These are phyloP conservation scores for Talaromyces borbonicus DNA, from an alignment of 495 filamentous ascomycete species.

Conservation along the genomic window DNA sequence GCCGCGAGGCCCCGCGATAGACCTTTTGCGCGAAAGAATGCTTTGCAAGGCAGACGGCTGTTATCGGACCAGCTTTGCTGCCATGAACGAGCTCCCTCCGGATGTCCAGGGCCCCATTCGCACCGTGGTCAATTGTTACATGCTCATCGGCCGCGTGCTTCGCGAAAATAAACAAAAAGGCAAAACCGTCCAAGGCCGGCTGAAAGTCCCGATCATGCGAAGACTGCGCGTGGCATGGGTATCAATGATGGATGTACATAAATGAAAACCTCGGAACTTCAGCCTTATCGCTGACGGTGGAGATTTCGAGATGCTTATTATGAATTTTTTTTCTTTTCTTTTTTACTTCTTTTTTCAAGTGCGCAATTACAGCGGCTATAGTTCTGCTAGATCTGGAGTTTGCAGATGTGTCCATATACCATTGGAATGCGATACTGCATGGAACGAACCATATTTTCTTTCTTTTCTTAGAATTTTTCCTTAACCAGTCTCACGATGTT, in stretches of 20 bases:
- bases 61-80: slow-evolving; percentile 36
- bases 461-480: too few species aligned
- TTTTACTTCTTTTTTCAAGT: too few species aligned
- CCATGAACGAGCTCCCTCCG: slow-evolving; percentile 46
- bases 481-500: too few species aligned
- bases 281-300: not conserved
- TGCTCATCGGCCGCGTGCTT: slow-evolving; percentile 50
- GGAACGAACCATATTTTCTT: too few species aligned
- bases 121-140: slow-evolving; percentile 62
- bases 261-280: too few species aligned
- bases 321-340: not conserved
- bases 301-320: not conserved
- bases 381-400: too few species aligned
- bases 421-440: too few species aligned
- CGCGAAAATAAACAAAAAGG: not conserved
- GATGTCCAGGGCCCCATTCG: slow-evolving; percentile 49
- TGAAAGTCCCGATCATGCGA: not conserved
- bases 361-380: too few species aligned
- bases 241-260: not conserved
- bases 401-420: too few species aligned
- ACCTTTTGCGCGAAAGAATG: slow-evolving; percentile 35
- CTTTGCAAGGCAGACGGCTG: slow-evolving; percentile 45
- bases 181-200: not conserved
- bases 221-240: not conserved
- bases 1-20: slow-evolving; percentile 24